A percentile compares a stretch with the other conserved stretches of the same genome.
Evolutionary conservation across 2,329 filamentous ascomycete species (phyloP).

Genomic region (Sporothrix humicola): DNA sequence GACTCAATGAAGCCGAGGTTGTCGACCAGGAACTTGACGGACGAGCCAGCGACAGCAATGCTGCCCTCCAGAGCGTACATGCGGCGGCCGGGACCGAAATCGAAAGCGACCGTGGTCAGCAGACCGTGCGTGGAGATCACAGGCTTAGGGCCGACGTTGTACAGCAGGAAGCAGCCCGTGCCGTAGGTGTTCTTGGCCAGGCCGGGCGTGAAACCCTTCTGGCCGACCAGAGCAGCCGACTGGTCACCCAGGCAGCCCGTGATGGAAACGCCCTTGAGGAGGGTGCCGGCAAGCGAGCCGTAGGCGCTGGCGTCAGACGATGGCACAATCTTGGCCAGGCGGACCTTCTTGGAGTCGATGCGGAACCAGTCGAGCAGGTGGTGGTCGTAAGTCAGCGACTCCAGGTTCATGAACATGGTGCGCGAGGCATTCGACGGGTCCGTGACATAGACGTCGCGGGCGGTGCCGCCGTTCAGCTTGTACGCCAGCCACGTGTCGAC

Average conservation of each 20-base stretch:
- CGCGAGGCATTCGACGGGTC: slow-evolving; percentile 87
- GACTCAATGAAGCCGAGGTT: slow-evolving; percentile 66
- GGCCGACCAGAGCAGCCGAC: slow-evolving; percentile 82
- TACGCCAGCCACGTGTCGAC: slow-evolving; percentile 89
- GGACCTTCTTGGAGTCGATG: slow-evolving; percentile 69
- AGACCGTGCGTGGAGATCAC: slow-evolving; percentile 84
- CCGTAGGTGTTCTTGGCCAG: slow-evolving; percentile 91
- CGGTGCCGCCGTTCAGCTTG: slow-evolving; percentile 75
- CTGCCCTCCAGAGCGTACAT: slow-evolving; percentile 85
- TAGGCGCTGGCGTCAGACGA: slow-evolving; percentile 78
- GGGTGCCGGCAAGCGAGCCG: slow-evolving; percentile 68
- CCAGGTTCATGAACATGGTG: slow-evolving; percentile 93
- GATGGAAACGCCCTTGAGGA: slow-evolving; percentile 72
- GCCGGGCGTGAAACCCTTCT: slow-evolving; percentile 81
- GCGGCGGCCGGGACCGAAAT: slow-evolving; percentile 66
- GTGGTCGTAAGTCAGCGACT: slow-evolving; percentile 79
- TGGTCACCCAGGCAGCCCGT: slow-evolving; percentile 88
- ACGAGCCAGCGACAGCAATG: slow-evolving; percentile 82
- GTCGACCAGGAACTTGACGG: slow-evolving; percentile 74
- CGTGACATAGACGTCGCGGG: slow-evolving; percentile 73
- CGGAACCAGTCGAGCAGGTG: slow-evolving; percentile 79
- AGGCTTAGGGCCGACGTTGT: slow-evolving; percentile 83
- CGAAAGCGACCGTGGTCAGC: slow-evolving; percentile 82
- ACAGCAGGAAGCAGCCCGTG: slow-evolving; percentile 85
- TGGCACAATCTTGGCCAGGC: slow-evolving; percentile 78